phyloP scores from a whole-genome alignment of 345 rosid species.

The Tarenaya hassleriana region DNA sequence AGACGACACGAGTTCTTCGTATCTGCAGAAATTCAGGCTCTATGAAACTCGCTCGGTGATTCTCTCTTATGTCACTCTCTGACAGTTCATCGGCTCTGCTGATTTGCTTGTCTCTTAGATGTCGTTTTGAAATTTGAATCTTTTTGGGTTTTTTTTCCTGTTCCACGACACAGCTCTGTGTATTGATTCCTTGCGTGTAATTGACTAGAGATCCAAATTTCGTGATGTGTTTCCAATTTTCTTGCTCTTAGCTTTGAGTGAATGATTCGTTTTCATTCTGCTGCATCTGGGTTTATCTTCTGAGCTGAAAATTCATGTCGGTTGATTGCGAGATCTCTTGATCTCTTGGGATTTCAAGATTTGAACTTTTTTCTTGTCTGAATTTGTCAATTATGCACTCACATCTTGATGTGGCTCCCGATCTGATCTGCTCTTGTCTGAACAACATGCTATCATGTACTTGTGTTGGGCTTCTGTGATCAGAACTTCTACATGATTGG shows the following conservation, averaged over 20 bases:
- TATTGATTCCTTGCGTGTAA: no score
- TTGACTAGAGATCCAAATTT: no score
- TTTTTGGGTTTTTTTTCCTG: constrained; percentile 1
- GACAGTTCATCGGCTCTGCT: background rate
- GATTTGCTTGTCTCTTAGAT: constrained; percentile 6
- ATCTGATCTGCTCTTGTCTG: background rate
- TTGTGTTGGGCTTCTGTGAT: constrained; percentile 1
- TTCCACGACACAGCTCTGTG: background rate
- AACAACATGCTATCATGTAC: background rate
- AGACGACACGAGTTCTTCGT: constrained; percentile 30
- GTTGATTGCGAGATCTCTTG: background rate
- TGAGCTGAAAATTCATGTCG: no score
- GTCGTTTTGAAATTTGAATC: constrained; percentile 1
- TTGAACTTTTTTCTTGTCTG: background rate
- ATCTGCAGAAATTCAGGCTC: constrained; percentile 75
- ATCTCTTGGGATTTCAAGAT: background rate
- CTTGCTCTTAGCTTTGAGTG: background rate
- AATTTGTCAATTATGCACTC: background rate
- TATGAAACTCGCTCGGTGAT: constrained; percentile 85
- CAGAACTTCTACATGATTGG: constrained; percentile 92
- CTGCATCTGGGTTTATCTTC: no score
- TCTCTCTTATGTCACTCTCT: background rate
- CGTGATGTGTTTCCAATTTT: background rate
- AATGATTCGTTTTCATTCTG: no score
- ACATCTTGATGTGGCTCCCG: background rate